Evolutionary conservation across 768 basidiomycete genomes (phyloP), one percentile per base, ranked within the genome.

Genomic region (Boletus insuetus): DNA sequence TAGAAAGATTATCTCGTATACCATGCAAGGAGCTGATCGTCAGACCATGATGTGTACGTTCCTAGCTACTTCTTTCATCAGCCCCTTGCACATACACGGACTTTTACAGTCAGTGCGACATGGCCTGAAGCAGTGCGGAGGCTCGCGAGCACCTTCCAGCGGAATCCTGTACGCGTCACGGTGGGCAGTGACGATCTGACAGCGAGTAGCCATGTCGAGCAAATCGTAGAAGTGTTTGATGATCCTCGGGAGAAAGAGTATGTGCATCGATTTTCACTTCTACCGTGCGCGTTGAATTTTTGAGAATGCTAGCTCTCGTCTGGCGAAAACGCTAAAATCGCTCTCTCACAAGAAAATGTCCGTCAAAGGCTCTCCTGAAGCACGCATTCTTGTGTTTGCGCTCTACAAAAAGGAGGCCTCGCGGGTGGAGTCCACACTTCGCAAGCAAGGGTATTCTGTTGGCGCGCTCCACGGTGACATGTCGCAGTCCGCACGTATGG

Each of bases 351-450:
- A 85, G 67, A 87, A 89, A 61, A 80, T 72, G n/a, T 77, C 79
- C 52, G 77, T 68, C 43, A 77, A 74, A 52, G 77, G 75, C 47
- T 71, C 73, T 12, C 48, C 65, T 44, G 85, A 87, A 22, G 78
- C 87, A 11, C 87, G 91, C 37, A 82, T 92, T 56, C 83, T 99
- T 34, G 82, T 99, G 26, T 99, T 99, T 69, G 96, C 91, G 16
- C 78, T 98, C 38, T 99, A 99, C 78, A 99, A 99, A 75, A 96
- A 94, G 69, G 97, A 98, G 71, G 93, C 95, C 8, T 82, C 90
- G 17, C 82, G 97, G n/a, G 84, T 99, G 3, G 92, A 92, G 68
- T 77, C 82, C 62, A 88, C 84, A 65, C 83, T 99, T 13, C 74
- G 78, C 49, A 76, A 84, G 47, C 82, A 87, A 24, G 92, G 85